Conservation (phyloP, 768 basidiomycete species). For the Leccinum arenicola region DNA sequence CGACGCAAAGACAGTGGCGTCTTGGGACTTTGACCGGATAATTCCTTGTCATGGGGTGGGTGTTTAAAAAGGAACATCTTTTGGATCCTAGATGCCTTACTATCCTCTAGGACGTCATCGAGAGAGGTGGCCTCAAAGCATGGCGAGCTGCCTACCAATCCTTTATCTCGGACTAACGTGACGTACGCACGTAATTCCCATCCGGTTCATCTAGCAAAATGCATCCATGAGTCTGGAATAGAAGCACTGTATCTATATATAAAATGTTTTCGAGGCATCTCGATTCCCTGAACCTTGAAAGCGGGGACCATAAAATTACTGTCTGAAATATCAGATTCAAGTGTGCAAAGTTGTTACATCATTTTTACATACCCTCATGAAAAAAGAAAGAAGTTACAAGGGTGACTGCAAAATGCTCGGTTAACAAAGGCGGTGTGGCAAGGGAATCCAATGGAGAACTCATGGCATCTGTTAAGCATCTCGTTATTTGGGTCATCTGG, state of each 20-base stretch:
- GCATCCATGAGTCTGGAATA: neutral
- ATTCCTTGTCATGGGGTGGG: conserved; percentile 69
- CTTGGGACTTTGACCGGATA: conserved; percentile 73
- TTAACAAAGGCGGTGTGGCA: neutral
- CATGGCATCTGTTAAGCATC: neutral
- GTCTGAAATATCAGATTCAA: neutral
- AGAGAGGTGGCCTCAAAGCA: conserved; percentile 54
- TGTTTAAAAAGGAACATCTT: neutral
- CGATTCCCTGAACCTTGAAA: neutral
- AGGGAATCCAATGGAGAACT: neutral
- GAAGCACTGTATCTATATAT: conserved; percentile 4
- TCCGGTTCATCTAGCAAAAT: neutral
- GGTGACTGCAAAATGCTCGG: neutral
- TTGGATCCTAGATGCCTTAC: conserved; percentile 2
- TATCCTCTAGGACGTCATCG: conserved; percentile 53
- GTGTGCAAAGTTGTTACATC: neutral
- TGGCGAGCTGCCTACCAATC: conserved; percentile 45
- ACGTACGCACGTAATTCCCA: neutral
- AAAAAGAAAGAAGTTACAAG: neutral
- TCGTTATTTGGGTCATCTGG: neutral
- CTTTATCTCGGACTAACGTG: conserved; percentile 21
- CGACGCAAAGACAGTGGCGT: conserved; percentile 60
- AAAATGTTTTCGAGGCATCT: neutral
- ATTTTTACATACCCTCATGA: neutral
- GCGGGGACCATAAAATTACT: neutral